Base-by-base conservation (phyloP, 2,329 filamentous ascomycete species). In the Botrytis squamosa region DNA sequence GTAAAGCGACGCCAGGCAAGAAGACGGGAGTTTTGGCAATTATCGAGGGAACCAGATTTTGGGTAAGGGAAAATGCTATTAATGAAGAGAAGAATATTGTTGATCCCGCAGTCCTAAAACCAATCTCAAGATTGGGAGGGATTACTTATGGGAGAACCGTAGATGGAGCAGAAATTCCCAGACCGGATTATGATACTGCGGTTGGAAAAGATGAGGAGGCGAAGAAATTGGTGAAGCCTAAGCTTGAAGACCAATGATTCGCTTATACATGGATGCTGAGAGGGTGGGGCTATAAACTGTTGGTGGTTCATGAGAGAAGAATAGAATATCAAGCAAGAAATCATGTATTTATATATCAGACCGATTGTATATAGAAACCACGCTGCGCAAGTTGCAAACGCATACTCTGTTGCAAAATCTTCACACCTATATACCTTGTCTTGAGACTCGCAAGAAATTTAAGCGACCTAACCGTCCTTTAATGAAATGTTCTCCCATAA, bases 1-100 rank as follows among this genome's bases (percentile, higher is more conserved):
- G 91, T 81, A 86, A 87, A 70, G 86, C 86, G 0, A 89, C 84
- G 3, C 91, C 92, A 0, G 94, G 93, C 3, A 91, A 91, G 84
- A 94, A 90, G 85, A 91, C 91, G 1, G 90, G 91, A 1, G 91
- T 92, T 6, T 80, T 97, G 76, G 92, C 88, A 2, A 87, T 97
- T 49, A 85, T 98, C 20, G 94, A 98, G 84, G 95, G 94, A 0
- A 90, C 92, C 49, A 87, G 91, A 42, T 97, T 98, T 81, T 98
- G 95, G 94, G 94, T 91, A 2, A 85, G 95, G 71, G 93, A 97
- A 81, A 95, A 98, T 83, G 94, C 94, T 3, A 85, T 97, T 75
- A 93, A 97, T 78, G 89, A 93, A 80, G 91, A 94, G 14, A 88
- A 86, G 80, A 93, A 90, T 77, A 79, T 93, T 60, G 85, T 98